Conservation (phyloP, 176 grass and related monocot genomes). For the Zoysia pacifica region DNA sequence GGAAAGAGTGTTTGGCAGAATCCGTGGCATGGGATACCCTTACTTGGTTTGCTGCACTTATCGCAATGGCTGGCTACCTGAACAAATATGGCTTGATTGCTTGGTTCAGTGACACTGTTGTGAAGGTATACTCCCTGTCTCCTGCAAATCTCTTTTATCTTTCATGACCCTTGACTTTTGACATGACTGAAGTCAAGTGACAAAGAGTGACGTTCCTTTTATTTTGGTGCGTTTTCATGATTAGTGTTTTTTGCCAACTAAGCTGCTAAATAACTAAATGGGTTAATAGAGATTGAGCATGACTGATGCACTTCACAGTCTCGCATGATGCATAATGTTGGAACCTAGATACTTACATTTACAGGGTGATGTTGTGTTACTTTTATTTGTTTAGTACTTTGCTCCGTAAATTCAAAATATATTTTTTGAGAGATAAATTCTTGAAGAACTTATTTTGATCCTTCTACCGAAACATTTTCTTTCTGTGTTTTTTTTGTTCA, state of each 20-base stretch:
- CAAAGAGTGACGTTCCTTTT: not conserved
- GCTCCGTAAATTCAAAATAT: not conserved
- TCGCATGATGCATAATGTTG: not conserved
- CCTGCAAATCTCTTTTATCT: not conserved
- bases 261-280: not conserved
- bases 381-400: not conserved
- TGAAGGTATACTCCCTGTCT: slow-evolving; percentile 69
- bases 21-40: slow-evolving; percentile 98
- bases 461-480: not conserved
- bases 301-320: not conserved
- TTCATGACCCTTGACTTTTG: not conserved
- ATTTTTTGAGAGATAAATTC: not conserved
- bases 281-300: slow-evolving; percentile 1
- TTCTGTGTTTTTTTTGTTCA: not conserved
- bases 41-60: slow-evolving; percentile 98
- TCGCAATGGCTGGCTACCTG: slow-evolving; percentile 97
- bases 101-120: slow-evolving; percentile 98
- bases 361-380: not conserved
- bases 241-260: not conserved
- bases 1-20: slow-evolving; percentile 97
- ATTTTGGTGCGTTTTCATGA: not conserved
- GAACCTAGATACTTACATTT: not conserved
- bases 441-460: not conserved
- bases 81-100: slow-evolving; percentile 96
- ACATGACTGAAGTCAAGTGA: not conserved